A percentile compares a stretch with the other conserved stretches of the same genome.
Evolutionary conservation across 2,329 filamentous ascomycete genomes (phyloP).

Genomic region (Remersonia thermophila): DNA sequence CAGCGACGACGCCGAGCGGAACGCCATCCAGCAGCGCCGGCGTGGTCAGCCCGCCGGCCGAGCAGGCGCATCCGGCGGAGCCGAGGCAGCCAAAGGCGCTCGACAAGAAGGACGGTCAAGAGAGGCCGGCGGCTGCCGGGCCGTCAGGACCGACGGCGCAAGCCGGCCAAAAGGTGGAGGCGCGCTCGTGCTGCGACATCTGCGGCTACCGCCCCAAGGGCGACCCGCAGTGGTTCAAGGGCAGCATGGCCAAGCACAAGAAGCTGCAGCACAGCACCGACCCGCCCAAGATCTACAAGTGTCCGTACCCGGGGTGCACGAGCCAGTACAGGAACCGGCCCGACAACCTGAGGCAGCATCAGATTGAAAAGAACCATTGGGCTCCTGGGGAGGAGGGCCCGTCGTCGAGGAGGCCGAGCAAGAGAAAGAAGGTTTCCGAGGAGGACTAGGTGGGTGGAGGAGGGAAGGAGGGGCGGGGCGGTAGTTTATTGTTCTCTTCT

Average conservation of each 20-base stretch:
- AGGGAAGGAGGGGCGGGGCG: background rate
- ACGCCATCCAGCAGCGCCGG: conserved; percentile 3
- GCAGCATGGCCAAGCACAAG: conserved; percentile 47
- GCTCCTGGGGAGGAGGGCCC: conserved; percentile 29
- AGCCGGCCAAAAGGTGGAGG: conserved; percentile 21
- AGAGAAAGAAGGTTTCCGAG: conserved; percentile 32
- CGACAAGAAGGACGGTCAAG: too few relatives aligned
- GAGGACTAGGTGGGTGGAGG: conserved; percentile 1
- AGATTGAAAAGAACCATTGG: conserved; percentile 44
- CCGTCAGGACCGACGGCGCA: too few relatives aligned
- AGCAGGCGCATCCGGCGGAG: conserved; percentile 5
- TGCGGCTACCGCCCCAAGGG: conserved; percentile 45
- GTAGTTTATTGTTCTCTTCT: background rate
- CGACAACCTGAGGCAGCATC: conserved; percentile 44
- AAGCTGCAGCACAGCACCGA: conserved; percentile 39
- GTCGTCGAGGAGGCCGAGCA: conserved; percentile 27
- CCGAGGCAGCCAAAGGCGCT: conserved; percentile 7
- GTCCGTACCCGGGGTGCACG: conserved; percentile 39
- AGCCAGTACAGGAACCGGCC: conserved; percentile 44
- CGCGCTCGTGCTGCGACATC: conserved; percentile 35
- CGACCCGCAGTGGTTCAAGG: conserved; percentile 45
- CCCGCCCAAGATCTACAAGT: conserved; percentile 39
- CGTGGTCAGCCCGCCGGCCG: conserved; percentile 1
- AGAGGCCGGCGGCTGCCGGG: too few relatives aligned
- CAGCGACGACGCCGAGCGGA: conserved; percentile 6